A percentile compares a stretch with the other conserved stretches of the same genome.
phyloP scores from a whole-genome alignment of 2,329 filamentous ascomycete species.

The Botryotinia globosa region DNA sequence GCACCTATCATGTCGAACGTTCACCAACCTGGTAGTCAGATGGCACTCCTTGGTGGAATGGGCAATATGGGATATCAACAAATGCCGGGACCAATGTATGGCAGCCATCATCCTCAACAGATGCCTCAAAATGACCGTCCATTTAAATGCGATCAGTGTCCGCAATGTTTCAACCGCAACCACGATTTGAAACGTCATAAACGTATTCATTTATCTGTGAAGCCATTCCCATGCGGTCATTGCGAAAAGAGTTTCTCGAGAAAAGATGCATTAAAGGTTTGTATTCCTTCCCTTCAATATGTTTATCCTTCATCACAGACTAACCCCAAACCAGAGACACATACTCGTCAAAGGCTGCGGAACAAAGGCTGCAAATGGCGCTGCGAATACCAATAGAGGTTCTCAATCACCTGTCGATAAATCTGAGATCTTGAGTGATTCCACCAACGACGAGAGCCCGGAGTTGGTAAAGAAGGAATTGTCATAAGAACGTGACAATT shows the following conservation, averaged over 20 bases:
- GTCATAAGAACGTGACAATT: conserved; percentile 8
- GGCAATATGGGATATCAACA: conserved; percentile 51
- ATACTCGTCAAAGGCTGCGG: conserved; percentile 67
- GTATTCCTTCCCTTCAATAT: conserved; percentile 38
- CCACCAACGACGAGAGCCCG: conserved; percentile 31
- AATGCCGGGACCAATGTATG: conserved; percentile 54
- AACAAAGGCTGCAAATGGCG: conserved; percentile 40
- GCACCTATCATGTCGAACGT: conserved; percentile 76
- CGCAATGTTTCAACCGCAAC: conserved; percentile 92
- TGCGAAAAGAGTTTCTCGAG: conserved; percentile 97
- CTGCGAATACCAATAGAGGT: conserved; percentile 27
- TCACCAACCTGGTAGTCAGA: conserved; percentile 67
- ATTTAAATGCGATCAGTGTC: conserved; percentile 91
- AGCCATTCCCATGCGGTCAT: conserved; percentile 86
- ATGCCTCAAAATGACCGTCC: conserved; percentile 71
- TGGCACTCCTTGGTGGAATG: conserved; percentile 62
- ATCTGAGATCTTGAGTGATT: conserved; percentile 36
- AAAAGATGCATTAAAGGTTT: conserved; percentile 94
- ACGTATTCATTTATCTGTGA: conserved; percentile 89
- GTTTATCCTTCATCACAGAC: conserved; percentile 23
- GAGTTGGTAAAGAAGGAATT: conserved; percentile 34
- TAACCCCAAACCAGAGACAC: conserved; percentile 52
- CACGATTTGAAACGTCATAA: conserved; percentile 96
- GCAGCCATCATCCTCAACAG: conserved; percentile 50
- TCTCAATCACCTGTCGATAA: conserved; percentile 37